Conservation (phyloP, 108 stramenopile genomes). For the Bacterosira constricta region DNA sequence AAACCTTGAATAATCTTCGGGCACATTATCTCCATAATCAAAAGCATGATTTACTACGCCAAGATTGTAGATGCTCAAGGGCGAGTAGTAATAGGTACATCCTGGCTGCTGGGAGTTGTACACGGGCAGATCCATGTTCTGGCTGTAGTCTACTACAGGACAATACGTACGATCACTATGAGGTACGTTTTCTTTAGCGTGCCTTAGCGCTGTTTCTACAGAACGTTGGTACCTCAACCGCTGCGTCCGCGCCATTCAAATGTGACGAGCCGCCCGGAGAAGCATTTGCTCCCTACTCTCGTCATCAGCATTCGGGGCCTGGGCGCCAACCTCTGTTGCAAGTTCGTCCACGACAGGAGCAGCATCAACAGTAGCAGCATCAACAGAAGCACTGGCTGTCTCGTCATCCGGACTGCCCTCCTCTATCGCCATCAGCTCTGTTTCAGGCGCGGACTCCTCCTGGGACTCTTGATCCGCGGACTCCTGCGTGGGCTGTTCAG, state of each 20-base stretch:
- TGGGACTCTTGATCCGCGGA: too few relatives aligned
- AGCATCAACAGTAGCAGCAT: too few relatives aligned
- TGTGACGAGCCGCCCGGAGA: neutral
- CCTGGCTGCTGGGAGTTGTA: conserved; percentile 9
- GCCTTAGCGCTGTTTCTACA: neutral
- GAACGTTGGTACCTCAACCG: neutral
- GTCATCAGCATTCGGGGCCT: neutral
- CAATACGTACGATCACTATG: neutral
- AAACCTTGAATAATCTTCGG: too few relatives aligned
- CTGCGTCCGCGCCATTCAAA: conserved; percentile 2
- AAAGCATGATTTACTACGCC: conserved; percentile 17
- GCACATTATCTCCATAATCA: neutral
- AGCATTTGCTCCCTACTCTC: conserved; percentile 7
- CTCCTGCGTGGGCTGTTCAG: too few relatives aligned
- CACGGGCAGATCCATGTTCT: conserved; percentile 4
- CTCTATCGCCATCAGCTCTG: too few relatives aligned
- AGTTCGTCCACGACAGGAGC: neutral
- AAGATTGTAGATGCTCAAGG: conserved; percentile 7
- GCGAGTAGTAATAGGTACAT: conserved; percentile 8
- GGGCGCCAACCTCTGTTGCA: neutral
- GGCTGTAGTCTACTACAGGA: neutral
- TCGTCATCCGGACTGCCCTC: too few relatives aligned
- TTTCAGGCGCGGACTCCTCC: too few relatives aligned
- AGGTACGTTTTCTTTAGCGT: neutral
- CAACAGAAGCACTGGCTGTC: too few relatives aligned